These are phyloP conservation scores for Boletellus deceptivus DNA, from an alignment of 1,284 basidiomycete species.

Conservation along the genomic window DNA sequence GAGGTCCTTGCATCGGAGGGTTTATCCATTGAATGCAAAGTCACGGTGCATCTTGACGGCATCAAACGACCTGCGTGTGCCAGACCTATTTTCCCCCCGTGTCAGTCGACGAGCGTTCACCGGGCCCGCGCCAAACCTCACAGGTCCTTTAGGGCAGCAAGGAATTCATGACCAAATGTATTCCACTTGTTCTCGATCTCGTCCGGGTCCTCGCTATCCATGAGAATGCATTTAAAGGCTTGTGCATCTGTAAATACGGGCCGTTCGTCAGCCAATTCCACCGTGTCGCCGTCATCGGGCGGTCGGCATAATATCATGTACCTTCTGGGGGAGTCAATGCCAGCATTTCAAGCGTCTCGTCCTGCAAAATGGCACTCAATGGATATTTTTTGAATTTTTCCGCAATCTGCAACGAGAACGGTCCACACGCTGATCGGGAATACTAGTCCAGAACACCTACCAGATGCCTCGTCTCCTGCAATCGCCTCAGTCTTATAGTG, in stretches of 20 bases:
- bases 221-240: constrained; percentile 12
- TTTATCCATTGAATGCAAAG: constrained; percentile 26
- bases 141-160: constrained; percentile 19
- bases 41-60: constrained; percentile 15
- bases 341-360: constrained; percentile 28
- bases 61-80: constrained; percentile 15
- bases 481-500: constrained; percentile 9
- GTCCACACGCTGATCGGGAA: not conserved
- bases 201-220: constrained; percentile 20
- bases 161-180: constrained; percentile 20
- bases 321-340: constrained; percentile 23
- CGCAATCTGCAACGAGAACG: constrained; percentile 15
- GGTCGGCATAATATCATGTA: not conserved
- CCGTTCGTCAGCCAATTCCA: constrained; percentile 6
- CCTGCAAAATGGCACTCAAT: constrained; percentile 18
- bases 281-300: not conserved
- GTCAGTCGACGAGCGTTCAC: not conserved
- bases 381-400: not conserved
- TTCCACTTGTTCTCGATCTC: constrained; percentile 21
- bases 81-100: constrained; percentile 1
- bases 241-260: constrained; percentile 11
- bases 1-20: not conserved
- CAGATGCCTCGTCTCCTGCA: constrained; percentile 20
- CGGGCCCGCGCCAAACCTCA: constrained; percentile 13
- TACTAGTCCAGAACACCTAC: constrained; percentile 9